Percentiles rank a stretch among this genome's conserved stretches.
Conservation (phyloP, 179 eudicot species). For the Monotropa hypopitys region DNA sequence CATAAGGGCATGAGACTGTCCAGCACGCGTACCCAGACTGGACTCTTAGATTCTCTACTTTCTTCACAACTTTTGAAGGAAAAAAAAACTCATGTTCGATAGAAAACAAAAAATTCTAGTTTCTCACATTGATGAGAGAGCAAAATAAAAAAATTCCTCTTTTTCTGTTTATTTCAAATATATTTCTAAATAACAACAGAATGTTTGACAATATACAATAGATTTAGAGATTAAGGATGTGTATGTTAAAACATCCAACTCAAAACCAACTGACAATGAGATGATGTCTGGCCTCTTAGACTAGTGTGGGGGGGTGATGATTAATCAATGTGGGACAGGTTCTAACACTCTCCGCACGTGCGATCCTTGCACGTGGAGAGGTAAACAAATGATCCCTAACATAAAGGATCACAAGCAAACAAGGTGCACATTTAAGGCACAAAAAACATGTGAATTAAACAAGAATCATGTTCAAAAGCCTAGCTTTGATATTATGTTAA, state of each 20-base stretch:
- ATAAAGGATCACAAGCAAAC: background rate
- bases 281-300: background rate
- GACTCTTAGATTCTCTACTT: background rate
- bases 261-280: background rate
- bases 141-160: background rate
- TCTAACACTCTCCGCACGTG: background rate
- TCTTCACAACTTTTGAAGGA: background rate
- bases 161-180: background rate
- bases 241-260: background rate
- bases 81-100: background rate
- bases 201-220: background rate
- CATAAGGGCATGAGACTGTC: background rate
- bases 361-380: background rate
- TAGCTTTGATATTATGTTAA: background rate
- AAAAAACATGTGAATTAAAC: background rate
- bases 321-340: background rate
- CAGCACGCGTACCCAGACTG: background rate
- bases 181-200: background rate
- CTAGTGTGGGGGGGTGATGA: background rate
- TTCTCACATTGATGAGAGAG: background rate
- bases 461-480: background rate
- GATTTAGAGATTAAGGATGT: background rate
- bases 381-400: background rate
- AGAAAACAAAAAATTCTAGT: background rate
- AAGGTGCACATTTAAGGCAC: background rate